Percentiles rank a stretch among this genome's conserved stretches.
phyloP scores from a whole-genome alignment of 2,329 filamentous ascomycete genomes.

The Fusarium compactum region DNA sequence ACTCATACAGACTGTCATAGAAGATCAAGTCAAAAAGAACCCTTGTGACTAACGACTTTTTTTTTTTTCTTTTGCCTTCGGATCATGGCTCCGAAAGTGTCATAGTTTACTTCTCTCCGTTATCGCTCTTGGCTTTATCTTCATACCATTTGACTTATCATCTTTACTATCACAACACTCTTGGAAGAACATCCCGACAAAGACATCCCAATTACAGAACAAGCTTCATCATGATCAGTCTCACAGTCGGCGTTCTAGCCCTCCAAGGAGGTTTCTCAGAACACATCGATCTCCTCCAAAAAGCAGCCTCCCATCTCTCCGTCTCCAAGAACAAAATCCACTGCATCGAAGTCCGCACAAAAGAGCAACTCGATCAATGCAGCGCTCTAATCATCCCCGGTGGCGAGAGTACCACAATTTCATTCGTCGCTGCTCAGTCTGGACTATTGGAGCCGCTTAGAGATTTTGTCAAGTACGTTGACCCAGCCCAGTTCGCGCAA shows the following conservation, averaged over 20 bases:
- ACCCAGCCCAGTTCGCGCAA: not conserved
- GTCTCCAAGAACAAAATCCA: constrained; percentile 58
- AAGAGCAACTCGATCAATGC: constrained; percentile 76
- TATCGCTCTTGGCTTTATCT: constrained; percentile 28
- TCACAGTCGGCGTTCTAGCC: constrained; percentile 73
- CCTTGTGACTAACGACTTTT: constrained; percentile 19
- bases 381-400: constrained; percentile 91
- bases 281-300: constrained; percentile 80
- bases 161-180: not conserved
- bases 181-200: not conserved
- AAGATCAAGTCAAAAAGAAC: constrained; percentile 5
- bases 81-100: constrained; percentile 26
- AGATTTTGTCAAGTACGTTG: constrained; percentile 86
- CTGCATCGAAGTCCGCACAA: constrained; percentile 85
- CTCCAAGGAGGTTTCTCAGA: constrained; percentile 95
- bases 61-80: constrained; percentile 26
- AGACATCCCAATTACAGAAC: not conserved
- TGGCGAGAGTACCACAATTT: constrained; percentile 94
- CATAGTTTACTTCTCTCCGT: constrained; percentile 4
- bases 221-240: constrained; percentile 41
- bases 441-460: constrained; percentile 85
- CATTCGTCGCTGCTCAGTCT: constrained; percentile 84
- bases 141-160: not conserved
- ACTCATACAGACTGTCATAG: not conserved
- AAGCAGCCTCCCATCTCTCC: constrained; percentile 69